A percentile compares a stretch with the other conserved stretches of the same genome.
Conservation (phyloP, 768 basidiomycete genomes). For the Asterophora lycoperdoides region DNA sequence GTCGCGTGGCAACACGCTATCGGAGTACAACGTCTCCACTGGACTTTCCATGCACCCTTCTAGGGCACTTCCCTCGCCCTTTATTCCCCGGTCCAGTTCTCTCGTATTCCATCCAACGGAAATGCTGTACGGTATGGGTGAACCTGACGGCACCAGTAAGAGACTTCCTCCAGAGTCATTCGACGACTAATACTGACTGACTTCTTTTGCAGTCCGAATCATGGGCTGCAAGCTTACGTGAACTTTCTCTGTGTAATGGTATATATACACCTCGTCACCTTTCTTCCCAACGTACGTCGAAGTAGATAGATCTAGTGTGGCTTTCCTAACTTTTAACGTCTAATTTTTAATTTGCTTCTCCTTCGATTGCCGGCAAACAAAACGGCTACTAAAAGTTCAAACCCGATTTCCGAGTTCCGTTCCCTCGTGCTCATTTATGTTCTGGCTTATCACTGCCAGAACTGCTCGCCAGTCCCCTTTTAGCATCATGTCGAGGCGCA, state of each 20-base stretch:
- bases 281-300: constrained; percentile 13
- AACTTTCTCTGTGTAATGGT: constrained; percentile 12
- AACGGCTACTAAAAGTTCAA: neutral
- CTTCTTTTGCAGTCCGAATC: constrained; percentile 40
- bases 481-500: constrained; percentile 48
- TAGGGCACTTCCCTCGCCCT: constrained; percentile 52
- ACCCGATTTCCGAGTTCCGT: neutral
- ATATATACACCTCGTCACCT: constrained; percentile 18
- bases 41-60: constrained; percentile 53
- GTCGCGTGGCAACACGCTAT: constrained; percentile 33
- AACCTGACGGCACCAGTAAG: constrained; percentile 64
- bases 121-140: constrained; percentile 76
- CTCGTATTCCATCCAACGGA: constrained; percentile 82
- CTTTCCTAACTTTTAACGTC: neutral
- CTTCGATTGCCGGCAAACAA: neutral
- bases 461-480: neutral
- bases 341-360: neutral
- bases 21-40: constrained; percentile 47
- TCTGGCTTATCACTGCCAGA: constrained; percentile 2
- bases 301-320: constrained; percentile 13
- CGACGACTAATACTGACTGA: constrained; percentile 2
- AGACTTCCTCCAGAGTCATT: constrained; percentile 12
- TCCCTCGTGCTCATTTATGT: constrained; percentile 11
- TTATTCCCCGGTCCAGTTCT: constrained; percentile 58
- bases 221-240: constrained; percentile 50